Evolutionary conservation across 2,329 filamentous ascomycete genomes (phyloP), one percentile per base, ranked within the genome.

Genomic region (Penicillium sp.): DNA sequence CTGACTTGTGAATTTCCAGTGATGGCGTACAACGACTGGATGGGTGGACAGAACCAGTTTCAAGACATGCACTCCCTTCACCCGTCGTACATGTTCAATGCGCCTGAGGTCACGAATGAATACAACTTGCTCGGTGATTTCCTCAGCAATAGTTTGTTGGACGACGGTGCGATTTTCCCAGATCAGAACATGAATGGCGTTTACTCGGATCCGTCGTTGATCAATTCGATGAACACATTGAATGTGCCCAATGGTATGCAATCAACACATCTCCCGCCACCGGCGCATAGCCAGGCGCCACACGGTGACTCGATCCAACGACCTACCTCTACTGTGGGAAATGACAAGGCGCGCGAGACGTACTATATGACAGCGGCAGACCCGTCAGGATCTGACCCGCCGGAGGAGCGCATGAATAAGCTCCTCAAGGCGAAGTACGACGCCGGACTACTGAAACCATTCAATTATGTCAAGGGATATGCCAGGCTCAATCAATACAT

Each of bases 391-490:
- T 84, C 91, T 61, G 85, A 88, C 63, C 89, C 88, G 18, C 91
- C 94, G 10, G 92, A 97, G 72, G 91, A 96, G 71, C 88, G 94
- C 54, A 96, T 99, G 90, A 89, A 93, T 66, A 91, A 94, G 62
- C 84, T 99, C 6, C 84, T 99, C 50, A 90, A 89, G 70, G 94
- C 94, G 57, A 99, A 99, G 73, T 95, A 96, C 73, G 92, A 97
- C 61, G 94, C 94, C 1, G 94, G 94, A 1, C 81, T 99, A 66
- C 79, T 99, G 52, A 94, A 92, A 68, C 94, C 94, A 1, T 99
- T 99, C 81, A 97, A 97, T 76, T 99, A 99, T 72, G 90, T 97
- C 63, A 96, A 95, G 67, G 94, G 94, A 10, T 99, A 99, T 71
- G 88, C 91, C 9, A 84, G 91, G 26, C 78, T 99, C 41, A 90